Evolutionary conservation across 768 basidiomycete genomes (phyloP).

Genomic region (Auriscalpium microsporum): DNA sequence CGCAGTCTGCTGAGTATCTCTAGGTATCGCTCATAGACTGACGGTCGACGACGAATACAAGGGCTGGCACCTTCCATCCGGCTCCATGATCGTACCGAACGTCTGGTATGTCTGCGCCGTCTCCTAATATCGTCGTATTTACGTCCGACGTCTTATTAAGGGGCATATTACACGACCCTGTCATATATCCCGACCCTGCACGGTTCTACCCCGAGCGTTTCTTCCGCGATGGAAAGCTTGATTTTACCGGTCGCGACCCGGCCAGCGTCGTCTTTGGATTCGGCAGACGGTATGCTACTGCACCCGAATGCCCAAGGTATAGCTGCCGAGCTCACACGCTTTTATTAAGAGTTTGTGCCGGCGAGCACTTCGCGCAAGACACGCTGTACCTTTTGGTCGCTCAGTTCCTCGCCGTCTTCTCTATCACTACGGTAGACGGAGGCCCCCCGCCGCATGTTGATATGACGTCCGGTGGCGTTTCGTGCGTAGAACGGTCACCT

Average conservation of each 20-base stretch:
- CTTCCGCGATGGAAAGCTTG: neutral
- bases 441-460: no score
- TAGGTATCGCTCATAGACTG: slow-evolving; percentile 21
- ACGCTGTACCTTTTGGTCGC: no score
- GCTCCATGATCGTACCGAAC: slow-evolving; percentile 22
- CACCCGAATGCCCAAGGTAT: no score
- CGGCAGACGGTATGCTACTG: neutral
- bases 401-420: no score
- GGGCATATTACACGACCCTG: neutral
- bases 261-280: neutral
- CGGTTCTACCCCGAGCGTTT: neutral
- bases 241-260: neutral
- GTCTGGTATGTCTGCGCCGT: slow-evolving; percentile 17
- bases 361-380: no score
- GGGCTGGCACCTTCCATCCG: slow-evolving; percentile 25
- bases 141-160: neutral
- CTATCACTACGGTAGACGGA: no score
- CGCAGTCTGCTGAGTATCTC: neutral
- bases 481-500: no score
- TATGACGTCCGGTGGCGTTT: no score
- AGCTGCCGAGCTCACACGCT: no score
- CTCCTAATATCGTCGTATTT: neutral
- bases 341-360: no score
- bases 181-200: neutral
- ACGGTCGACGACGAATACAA: slow-evolving; percentile 22